Evolutionary conservation across 768 basidiomycete species (phyloP).

Genomic region (Leccinum subgranulosum): DNA sequence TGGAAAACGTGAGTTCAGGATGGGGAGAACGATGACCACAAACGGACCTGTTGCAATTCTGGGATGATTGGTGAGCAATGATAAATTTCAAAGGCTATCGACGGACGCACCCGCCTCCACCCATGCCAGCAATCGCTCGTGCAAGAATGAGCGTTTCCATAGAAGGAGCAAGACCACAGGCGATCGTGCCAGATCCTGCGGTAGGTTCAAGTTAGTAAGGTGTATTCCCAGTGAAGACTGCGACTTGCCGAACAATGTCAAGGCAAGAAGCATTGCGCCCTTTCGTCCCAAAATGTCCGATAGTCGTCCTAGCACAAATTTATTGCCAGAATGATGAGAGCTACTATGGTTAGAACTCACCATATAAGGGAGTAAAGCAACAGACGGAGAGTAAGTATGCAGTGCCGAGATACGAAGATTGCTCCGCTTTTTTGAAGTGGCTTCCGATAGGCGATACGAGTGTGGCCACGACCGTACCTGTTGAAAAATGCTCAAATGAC

Average conservation of each 20-base stretch:
- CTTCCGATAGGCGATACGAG: background rate
- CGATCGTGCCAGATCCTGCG: background rate
- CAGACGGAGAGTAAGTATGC: background rate
- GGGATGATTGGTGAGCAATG: background rate
- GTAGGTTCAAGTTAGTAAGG: slow-evolving; percentile 27
- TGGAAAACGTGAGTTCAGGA: background rate
- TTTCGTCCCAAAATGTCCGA: background rate
- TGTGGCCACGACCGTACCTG: slow-evolving; percentile 19
- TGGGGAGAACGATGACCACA: background rate
- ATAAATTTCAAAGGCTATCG: background rate
- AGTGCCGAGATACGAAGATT: background rate
- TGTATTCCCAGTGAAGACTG: background rate
- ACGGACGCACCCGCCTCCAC: background rate
- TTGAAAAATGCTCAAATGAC: slow-evolving; percentile 34
- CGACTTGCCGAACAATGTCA: background rate
- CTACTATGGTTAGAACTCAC: background rate
- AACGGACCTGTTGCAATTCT: background rate
- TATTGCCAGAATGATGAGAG: background rate
- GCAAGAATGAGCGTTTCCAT: background rate
- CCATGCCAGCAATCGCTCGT: background rate
- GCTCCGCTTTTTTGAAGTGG: slow-evolving; percentile 40
- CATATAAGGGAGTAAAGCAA: background rate
- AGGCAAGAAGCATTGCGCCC: background rate
- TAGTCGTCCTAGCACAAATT: background rate
- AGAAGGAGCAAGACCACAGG: background rate